Base-by-base conservation (phyloP, 495 filamentous ascomycete genomes). In the Penicillium paxilli region DNA sequence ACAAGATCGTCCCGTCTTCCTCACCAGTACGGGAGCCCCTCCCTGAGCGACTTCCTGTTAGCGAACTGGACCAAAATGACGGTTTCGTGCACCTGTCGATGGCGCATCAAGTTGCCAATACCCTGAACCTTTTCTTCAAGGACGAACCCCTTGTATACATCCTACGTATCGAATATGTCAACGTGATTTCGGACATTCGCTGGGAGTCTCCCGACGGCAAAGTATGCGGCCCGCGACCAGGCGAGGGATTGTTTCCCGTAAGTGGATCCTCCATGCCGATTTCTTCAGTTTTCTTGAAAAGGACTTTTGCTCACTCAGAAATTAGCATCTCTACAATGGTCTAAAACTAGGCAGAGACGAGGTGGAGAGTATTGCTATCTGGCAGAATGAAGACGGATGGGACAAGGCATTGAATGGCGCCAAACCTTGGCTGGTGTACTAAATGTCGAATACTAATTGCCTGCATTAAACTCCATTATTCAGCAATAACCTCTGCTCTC, bases 121-220 rank as follows among this genome's bases (percentile, higher is more conserved):
- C 75, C 0, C 45, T 78, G 38, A 75, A 96, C 70, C 60, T 87
- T 70, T 56, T 93, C 84, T 52, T 91, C 87, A 58, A 91, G 62
- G 54, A 91, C 81, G 55, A 97, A 73, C 63, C 84, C 69, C 63
- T 91, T 80, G 44, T 92, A 81, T 64, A 96, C 79, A 68, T 93
- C 69, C 68, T 96, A 80, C 56, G 91, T 81, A 68, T 93, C 77
- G 38, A 79, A 54, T 92, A 96, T 88, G 5, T 84, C 83, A 54
- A 81, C 69, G 54, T 78, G 8, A 57, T 58, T 12, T 51, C 60
- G 19, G 45, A 73, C 53, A 66, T 77, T 35, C 64, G 64, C 1
- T 78, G 74, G 70, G 75, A 78, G 46, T 67, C 67, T 8, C 73
- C 73, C 1, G 72, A 76, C 46, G 71, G 65, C 3, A 72, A 64